These are phyloP conservation scores for Fraxinus latifolia DNA, from an alignment of 305 asterid species.

Conservation along the genomic window DNA sequence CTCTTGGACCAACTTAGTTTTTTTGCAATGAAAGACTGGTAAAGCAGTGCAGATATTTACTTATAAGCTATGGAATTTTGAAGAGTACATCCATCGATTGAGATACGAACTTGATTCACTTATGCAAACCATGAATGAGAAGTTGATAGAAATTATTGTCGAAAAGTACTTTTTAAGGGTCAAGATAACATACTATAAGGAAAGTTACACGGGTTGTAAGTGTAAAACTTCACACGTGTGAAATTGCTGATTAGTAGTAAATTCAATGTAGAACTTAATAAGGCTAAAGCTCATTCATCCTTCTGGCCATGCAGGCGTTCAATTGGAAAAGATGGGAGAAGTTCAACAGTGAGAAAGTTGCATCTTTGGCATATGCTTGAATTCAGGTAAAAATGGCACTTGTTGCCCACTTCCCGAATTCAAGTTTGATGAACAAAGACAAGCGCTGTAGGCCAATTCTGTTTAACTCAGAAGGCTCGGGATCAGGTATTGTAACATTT, in stretches of 20 bases:
- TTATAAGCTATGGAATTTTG: background rate
- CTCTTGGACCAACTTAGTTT: background rate
- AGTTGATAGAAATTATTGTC: background rate
- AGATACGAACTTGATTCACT: background rate
- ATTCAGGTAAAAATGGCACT: background rate
- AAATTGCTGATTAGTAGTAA: background rate
- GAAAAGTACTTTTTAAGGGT: background rate
- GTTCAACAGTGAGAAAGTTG: background rate
- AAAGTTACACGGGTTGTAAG: background rate
- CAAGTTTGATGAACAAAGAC: background rate
- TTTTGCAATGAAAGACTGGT: background rate
- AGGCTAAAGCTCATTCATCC: background rate
- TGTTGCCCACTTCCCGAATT: background rate
- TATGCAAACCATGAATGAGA: background rate
- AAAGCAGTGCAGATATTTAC: background rate
- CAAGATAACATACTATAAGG: background rate
- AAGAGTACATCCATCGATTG: background rate
- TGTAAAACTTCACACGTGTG: background rate
- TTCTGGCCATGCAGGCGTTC: background rate
- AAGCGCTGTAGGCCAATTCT: background rate
- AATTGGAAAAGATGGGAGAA: background rate
- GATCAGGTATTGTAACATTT: background rate
- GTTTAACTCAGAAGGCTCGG: background rate
- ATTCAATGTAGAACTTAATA: background rate
- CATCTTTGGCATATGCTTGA: background rate